A percentile compares a stretch with the other conserved stretches of the same genome.
Evolutionary conservation across 2,329 filamentous ascomycete species (phyloP).

Genomic region (Diaporthe velutina): DNA sequence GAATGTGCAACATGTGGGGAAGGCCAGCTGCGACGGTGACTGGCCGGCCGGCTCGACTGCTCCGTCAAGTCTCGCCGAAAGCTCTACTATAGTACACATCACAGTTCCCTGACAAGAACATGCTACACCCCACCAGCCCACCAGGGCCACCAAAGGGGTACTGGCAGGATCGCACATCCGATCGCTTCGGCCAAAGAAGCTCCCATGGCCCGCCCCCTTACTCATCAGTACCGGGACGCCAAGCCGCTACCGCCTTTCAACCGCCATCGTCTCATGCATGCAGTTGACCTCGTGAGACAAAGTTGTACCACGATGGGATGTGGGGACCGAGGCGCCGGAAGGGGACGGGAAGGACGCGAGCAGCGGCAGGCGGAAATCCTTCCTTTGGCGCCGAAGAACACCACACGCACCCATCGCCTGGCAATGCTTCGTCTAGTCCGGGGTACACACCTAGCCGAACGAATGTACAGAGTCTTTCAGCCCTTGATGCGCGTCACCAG

Average conservation of each 20-base stretch:
- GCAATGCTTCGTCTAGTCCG: constrained; percentile 5
- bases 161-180: constrained; percentile 15
- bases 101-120: not conserved
- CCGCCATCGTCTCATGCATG: constrained; percentile 33
- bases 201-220: constrained; percentile 20
- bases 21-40: constrained; percentile 23
- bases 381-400: constrained; percentile 11
- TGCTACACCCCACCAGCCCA: constrained; percentile 3
- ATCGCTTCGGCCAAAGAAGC: constrained; percentile 13
- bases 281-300: constrained; percentile 31
- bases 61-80: constrained; percentile 24
- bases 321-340: constrained; percentile 33
- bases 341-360: constrained; percentile 11
- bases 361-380: constrained; percentile 21
- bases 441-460: constrained; percentile 22
- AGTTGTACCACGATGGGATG: constrained; percentile 31
- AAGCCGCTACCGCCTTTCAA: constrained; percentile 34
- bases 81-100: too few species aligned
- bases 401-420: constrained; percentile 1
- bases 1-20: constrained; percentile 34
- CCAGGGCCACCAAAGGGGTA: not conserved
- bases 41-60: constrained; percentile 28
- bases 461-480: not conserved
- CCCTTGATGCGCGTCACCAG: constrained; percentile 7
- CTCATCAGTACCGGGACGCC: constrained; percentile 30